Base-by-base conservation (phyloP, 2,329 filamentous ascomycete species). In the Penicillium hesseltinei region DNA sequence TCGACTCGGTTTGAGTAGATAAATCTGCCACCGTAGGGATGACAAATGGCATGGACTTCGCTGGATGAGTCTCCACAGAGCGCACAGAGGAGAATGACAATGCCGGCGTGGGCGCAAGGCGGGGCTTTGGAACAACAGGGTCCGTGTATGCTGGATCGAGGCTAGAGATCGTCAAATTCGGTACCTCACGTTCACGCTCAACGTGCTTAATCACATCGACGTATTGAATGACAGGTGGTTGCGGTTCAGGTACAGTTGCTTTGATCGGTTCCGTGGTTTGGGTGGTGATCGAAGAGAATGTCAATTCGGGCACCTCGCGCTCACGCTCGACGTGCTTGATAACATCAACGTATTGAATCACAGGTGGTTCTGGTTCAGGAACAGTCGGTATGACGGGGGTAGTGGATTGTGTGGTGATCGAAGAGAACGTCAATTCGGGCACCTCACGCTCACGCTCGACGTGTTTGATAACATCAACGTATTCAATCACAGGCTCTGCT, bases 11-110 rank as follows among this genome's bases (percentile, higher is more conserved):
- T 21, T 71, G 63, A 50, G 69, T 64, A 23, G 62, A 55, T 17
- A 63, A 43, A n/a, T 66, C 56, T 25, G 57, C 50, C 52, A 62
- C 53, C 4, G 58, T 51, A 51, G 68, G 51, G 43, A 63, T 54
- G 9, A 55, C 53, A 27, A 61, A 52, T 19, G 80, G 76, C 11
- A 66, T 61, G 25, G 73, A 72, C 17, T 71, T 68, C 13, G 77
- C 68, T 13, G 82, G 82, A 17, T 76, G 71, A 1, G 77, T 78
- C 59, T 79, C 72, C 50, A 80, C 73, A 3, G 77, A 77, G 39
- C 71, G 62, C 53, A 84, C 76, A 5, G 66, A 64, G 23, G 79
- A 78, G 42, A 79, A 67, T 10, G 73, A 69, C 35, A 78, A 67
- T 36, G 51, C 54, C 63, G 68, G 33, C 62, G 67, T 60, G 4